Evolutionary conservation across 2,329 filamentous ascomycete genomes (phyloP), one percentile per base, ranked within the genome.

Genomic region (Cladophialophora immunda): DNA sequence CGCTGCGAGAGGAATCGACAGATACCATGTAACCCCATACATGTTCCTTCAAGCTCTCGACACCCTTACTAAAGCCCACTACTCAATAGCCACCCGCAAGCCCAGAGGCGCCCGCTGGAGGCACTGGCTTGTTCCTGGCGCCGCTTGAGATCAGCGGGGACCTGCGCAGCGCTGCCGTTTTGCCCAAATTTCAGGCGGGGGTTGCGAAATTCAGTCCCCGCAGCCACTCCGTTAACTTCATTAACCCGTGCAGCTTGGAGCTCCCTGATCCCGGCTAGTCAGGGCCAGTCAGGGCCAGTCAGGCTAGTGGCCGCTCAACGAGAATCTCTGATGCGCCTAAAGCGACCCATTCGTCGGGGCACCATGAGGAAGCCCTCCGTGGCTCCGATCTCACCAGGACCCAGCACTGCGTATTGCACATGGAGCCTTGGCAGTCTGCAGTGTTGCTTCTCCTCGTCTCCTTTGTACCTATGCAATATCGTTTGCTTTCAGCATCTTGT

Each of bases 401-500:
- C 38, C 38, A 27, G 45, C 22, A 50, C 4, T 50, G 45, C 45
- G 15, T 17, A 50, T 25, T 25, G 11, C 3, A 15, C 57, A 50
- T 62, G 11, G 47, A 29, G 17, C 19, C 50, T 62, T 55, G 60
- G 60, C 60, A 52, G 25, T 15, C 47, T 38, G 25, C 60, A 55
- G 53, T 29, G 6, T 27, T 27, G 45, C 47, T 45, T 61, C 45
- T 25, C 27, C 27, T 53, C 17, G 58, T 54, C 58, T 54, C 47
- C 60, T 62, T 62, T 62, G 60, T 62, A 13, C 5, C 9, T 17
- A 34, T 38, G 22, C 5, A 36, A 13, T n/a, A 41, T 22, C 41
- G 32, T 54, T 61, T 61, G 58, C 58, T 61, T 61, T 54, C 58
- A 61, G 45, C 58, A 36, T 25, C 52, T 52, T 61, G 34, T 58